Evolutionary conservation across 306 rosid genomes (phyloP).

Genomic region (Pachyrhizus erosus): DNA sequence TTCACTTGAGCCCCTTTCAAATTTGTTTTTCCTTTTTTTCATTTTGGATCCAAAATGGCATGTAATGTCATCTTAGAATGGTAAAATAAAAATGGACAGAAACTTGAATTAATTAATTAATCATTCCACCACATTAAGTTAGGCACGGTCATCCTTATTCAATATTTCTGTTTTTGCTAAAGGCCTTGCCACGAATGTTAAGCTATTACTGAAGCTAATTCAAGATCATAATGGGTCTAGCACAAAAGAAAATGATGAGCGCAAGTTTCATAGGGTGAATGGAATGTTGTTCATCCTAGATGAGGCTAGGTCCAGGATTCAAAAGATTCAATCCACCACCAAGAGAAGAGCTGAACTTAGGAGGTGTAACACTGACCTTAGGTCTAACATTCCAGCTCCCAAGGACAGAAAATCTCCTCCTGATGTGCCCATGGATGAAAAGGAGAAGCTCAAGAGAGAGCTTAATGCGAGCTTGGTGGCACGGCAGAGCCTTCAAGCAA

Average conservation of each 20-base stretch:
- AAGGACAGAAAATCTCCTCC: constrained; percentile 56
- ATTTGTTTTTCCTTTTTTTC: background rate
- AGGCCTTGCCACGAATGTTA: constrained; percentile 77
- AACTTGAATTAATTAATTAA: background rate
- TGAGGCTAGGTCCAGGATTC: constrained; percentile 70
- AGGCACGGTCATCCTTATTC: constrained; percentile 17
- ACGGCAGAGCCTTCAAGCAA: constrained; percentile 78
- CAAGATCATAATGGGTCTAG: constrained; percentile 76
- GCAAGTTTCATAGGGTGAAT: constrained; percentile 73
- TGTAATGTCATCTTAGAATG: constrained; percentile 16
- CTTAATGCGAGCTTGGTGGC: constrained; percentile 76
- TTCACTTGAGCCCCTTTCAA: background rate
- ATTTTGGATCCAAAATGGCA: constrained; percentile 19
- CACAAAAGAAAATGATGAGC: constrained; percentile 59
- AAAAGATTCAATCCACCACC: constrained; percentile 54
- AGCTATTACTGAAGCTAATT: constrained; percentile 71
- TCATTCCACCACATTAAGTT: background rate
- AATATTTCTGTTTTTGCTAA: background rate
- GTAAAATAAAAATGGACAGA: background rate
- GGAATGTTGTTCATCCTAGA: constrained; percentile 82
- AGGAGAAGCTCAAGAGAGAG: constrained; percentile 74
- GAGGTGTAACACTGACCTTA: constrained; percentile 80
- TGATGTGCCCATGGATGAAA: constrained; percentile 71
- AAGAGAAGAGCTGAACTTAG: constrained; percentile 71
- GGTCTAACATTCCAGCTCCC: constrained; percentile 55